These are phyloP conservation scores for Exophiala mesophila DNA, from an alignment of 2,329 filamentous ascomycete genomes.

Conservation along the genomic window DNA sequence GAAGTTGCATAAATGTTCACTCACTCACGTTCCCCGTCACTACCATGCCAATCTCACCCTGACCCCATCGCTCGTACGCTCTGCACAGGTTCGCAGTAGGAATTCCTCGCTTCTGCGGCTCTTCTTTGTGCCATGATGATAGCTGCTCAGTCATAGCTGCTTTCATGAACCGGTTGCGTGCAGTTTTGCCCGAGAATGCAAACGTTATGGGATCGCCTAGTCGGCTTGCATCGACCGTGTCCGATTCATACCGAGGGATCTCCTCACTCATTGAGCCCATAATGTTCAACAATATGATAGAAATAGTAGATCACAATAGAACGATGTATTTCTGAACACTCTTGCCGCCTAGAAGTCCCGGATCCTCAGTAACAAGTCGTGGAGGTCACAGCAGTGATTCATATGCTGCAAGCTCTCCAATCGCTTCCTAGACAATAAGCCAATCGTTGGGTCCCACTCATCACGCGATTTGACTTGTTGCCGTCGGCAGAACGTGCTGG, in stretches of 20 bases:
- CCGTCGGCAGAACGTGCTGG: too few relatives aligned
- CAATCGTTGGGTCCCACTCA: too few relatives aligned
- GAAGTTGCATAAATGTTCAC: too few relatives aligned
- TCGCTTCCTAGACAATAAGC: too few relatives aligned
- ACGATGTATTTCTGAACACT: too few relatives aligned
- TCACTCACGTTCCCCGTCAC: conserved; percentile 51
- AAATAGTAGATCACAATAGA: too few relatives aligned
- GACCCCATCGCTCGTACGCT: conserved; percentile 58
- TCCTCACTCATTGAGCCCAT: neutral
- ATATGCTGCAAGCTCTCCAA: too few relatives aligned
- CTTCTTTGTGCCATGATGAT: neutral
- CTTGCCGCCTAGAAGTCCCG: too few relatives aligned
- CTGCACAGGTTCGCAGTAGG: conserved; percentile 34
- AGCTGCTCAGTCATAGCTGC: neutral
- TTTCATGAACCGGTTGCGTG: neutral
- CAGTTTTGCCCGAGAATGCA: neutral
- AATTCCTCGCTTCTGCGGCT: neutral
- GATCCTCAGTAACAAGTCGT: too few relatives aligned
- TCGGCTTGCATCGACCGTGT: neutral
- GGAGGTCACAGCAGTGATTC: too few relatives aligned
- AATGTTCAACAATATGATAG: too few relatives aligned
- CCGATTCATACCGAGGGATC: neutral
- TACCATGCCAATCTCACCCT: conserved; percentile 44
- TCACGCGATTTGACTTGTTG: too few relatives aligned
- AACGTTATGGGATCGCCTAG: neutral